Conservation (phyloP, 306 rosid genomes). For the Hippophae gyantsensis region DNA sequence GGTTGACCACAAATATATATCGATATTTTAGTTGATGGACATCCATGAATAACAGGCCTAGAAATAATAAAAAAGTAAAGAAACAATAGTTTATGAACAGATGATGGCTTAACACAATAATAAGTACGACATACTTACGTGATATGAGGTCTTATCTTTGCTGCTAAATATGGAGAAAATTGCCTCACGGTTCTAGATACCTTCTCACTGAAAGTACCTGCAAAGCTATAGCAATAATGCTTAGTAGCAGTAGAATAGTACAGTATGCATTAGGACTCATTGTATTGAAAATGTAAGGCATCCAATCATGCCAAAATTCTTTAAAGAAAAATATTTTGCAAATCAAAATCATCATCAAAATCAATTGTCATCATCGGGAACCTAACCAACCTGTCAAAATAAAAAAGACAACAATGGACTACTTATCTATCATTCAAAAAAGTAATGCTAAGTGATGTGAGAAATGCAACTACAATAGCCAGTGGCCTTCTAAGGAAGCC, state of each 20-base stretch:
- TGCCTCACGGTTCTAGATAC: conserved; percentile 77
- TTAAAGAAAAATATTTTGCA: no score
- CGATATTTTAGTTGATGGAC: conserved; percentile 82
- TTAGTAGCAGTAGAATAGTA: neutral
- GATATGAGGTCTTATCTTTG: conserved; percentile 94
- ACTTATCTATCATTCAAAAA: no score
- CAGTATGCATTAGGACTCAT: no score
- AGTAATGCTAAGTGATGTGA: conserved; percentile 63
- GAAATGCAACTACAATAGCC: conserved; percentile 66
- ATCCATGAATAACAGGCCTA: conserved; percentile 99
- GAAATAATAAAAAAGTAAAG: conserved; percentile 17
- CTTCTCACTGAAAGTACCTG: conserved; percentile 94
- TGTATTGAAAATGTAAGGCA: no score
- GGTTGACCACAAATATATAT: conserved; percentile 34
- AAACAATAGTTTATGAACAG: conserved; percentile 4
- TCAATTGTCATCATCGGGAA: no score
- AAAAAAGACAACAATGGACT: no score
- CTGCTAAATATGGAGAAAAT: conserved; percentile 87
- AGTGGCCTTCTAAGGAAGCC: conserved; percentile 83
- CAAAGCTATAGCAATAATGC: conserved; percentile 56
- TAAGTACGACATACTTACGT: conserved; percentile 49
- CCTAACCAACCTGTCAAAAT: no score
- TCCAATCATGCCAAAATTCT: no score
- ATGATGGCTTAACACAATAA: neutral
- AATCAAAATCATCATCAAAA: no score